Base-by-base conservation (phyloP, 352 stramenopile genomes). In the Globisporangium spiculum region DNA sequence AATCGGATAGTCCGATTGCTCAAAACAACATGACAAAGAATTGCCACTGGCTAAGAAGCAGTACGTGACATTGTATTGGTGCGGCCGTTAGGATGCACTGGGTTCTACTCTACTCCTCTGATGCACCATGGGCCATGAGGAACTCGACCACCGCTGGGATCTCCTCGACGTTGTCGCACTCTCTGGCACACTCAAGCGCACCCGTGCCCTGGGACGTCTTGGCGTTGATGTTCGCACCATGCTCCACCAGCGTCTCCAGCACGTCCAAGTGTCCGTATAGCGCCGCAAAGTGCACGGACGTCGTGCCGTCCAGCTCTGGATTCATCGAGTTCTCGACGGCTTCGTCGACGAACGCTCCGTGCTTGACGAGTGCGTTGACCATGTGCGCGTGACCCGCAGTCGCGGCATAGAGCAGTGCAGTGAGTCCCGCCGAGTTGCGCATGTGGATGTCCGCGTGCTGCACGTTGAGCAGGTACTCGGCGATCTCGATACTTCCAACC, bases 221-320 rank as follows among this genome's bases (percentile, higher is more conserved):
- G 8, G 64, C 44, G 44, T 60, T 64, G 12, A 60, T 18, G 56
- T 69, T 16, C 10, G 64, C 56, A 7, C 56, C 56, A 32, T 69
- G 64, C 1, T 4, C 5, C 12, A 69, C 27, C 14, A 69, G 65
- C 22, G 48, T 48, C 22, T 58, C 41, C 3, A 69, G 55, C 41
- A 69, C 65, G 16, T 30, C 26, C 56, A 65, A 3, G 16, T 60
- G 32, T 14, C 41, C 44, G 54, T 63, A 68, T 1, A 63, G 54
- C 63, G 54, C 54, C 4, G 63, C 63, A 58, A 68, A 68, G 54
- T 68, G 63, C 18, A 63, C 34, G 12, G 24, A 26, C 18, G 63
- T 27, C 12, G 63, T 68, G 18, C 63, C 63, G n/a, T 57, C 24
- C 36, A 68, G 41, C 54, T 63, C 63, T 9, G 56, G 56, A 7